phyloP scores from a whole-genome alignment of 495 filamentous ascomycete genomes.

The Aspergillus avenaceus region DNA sequence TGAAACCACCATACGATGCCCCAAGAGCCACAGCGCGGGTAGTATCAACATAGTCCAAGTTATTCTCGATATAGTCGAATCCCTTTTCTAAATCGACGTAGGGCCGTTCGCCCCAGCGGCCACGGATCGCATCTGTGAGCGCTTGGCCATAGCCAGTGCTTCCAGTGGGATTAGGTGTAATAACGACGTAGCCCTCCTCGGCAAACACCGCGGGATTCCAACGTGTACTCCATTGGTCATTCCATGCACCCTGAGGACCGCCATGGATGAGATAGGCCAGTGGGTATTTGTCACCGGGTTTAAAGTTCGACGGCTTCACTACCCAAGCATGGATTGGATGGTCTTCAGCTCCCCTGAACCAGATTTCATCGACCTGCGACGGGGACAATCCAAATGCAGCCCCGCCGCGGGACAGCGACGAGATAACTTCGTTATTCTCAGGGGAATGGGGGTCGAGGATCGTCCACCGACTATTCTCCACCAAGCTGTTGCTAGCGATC shows the following conservation, averaged over 20 bases:
- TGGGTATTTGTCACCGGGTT: conserved; percentile 70
- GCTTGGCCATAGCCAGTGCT: conserved; percentile 81
- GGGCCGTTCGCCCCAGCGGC: conserved; percentile 74
- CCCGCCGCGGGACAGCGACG: conserved; percentile 66
- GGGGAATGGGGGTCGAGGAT: conserved; percentile 51
- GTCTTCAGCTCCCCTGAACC: conserved; percentile 59
- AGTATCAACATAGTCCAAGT: conserved; percentile 73
- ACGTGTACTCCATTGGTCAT: conserved; percentile 76
- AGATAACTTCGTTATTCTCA: conserved; percentile 42
- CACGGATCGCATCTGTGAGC: conserved; percentile 70
- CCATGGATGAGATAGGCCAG: conserved; percentile 83
- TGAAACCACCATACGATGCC: conserved; percentile 83
- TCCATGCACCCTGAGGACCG: conserved; percentile 83
- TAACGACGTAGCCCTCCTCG: conserved; percentile 85
- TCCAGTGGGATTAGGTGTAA: conserved; percentile 86
- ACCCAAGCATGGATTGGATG: conserved; percentile 75
- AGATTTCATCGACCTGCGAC: conserved; percentile 64
- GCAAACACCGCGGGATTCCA: conserved; percentile 93
- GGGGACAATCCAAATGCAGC: conserved; percentile 62
- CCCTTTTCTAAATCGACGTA: conserved; percentile 79
- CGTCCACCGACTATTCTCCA: conserved; percentile 66
- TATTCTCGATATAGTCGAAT: conserved; percentile 69
- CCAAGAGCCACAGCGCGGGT: conserved; percentile 74
- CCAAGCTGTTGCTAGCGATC: conserved; percentile 59
- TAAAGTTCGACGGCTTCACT: conserved; percentile 75